phyloP scores from a whole-genome alignment of 495 filamentous ascomycete genomes.

The Cercophora sp. region DNA sequence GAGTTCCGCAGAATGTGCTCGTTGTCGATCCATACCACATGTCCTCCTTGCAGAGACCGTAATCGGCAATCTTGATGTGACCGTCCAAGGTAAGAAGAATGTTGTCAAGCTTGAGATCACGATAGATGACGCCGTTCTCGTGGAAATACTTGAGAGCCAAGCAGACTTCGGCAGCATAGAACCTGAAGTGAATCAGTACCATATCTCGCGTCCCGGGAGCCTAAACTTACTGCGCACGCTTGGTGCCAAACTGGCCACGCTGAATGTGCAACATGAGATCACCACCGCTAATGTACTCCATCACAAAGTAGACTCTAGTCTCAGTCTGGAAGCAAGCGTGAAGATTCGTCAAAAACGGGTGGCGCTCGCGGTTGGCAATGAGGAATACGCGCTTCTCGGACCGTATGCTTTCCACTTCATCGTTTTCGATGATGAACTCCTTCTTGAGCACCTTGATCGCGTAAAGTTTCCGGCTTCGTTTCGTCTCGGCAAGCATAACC shows the following conservation, averaged over 20 bases:
- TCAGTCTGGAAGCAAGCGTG: slow-evolving; percentile 99
- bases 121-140: slow-evolving; percentile 98
- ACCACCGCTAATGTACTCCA: slow-evolving; percentile 99
- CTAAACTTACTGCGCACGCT: slow-evolving; percentile 81
- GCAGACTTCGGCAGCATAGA: slow-evolving; percentile 97
- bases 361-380: slow-evolving; percentile 94
- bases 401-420: slow-evolving; percentile 98
- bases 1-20: slow-evolving; percentile 97
- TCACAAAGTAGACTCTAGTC: slow-evolving; percentile 97
- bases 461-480: slow-evolving; percentile 84
- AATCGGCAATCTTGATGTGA: slow-evolving; percentile 98
- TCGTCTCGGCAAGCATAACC: slow-evolving; percentile 98
- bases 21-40: slow-evolving; percentile 99
- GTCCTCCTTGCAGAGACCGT: slow-evolving; percentile 98
- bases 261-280: slow-evolving; percentile 99
- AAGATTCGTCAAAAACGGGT: slow-evolving; percentile 92
- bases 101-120: slow-evolving; percentile 98
- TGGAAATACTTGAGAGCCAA: slow-evolving; percentile 98
- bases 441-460: slow-evolving; percentile 99
- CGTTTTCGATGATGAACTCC: slow-evolving; percentile 99
- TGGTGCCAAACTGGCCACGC: slow-evolving; percentile 89
- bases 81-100: slow-evolving; percentile 94
- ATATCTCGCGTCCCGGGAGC: background rate
- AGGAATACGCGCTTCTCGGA: slow-evolving; percentile 97
- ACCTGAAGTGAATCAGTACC: slow-evolving; percentile 50